Evolutionary conservation across 1,139 yeast species (phyloP), one percentile per base, ranked within the genome.

Genomic region (Saccharomyces pastorianus): DNA sequence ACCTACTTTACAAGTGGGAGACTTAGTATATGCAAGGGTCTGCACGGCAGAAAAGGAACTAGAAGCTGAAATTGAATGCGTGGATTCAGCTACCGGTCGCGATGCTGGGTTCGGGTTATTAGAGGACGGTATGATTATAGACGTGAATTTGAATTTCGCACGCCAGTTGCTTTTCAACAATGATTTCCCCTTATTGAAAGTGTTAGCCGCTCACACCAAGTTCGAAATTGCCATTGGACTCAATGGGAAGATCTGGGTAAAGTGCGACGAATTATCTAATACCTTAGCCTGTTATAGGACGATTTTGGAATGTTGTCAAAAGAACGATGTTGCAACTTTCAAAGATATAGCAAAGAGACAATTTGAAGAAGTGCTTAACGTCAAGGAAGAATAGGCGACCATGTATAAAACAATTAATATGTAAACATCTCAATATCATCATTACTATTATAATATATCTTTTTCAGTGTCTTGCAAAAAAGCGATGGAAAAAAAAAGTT

Each of bases 221-320:
- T 91, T 87, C 69, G 98, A 91, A 69, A 81, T 90, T 48, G 98
- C 98, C 6, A 84, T 91, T 59, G 99, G 98, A 9, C 81, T 88
- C 50, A 91, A 91, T 66, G 99, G 98, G 2, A 83, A 80, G 64
- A 73, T 91, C 11, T 91, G 99, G 99, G 71, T 91, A 49, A 85
- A 88, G 64, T 77, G 88, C 55, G 88, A 77, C 52, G 83, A 80
- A 52, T 64, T 83, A 54, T 79, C 75, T 61, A 69, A 78, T 42
- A 85, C 91, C 0, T 68, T 85, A 56, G 83, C 86, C 2, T 83
- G 85, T 46, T 74, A 79, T 7, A 76, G 76, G 56, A 77, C 76
- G 46, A 71, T 85, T 41, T 61, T 64, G 17, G 71, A 71, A 26
- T 60, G 62, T 31, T 78, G 84, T 59, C 81, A 80, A 61, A 51